Evolutionary conservation across 106 monocot species (phyloP).

Genomic region (Narthecium ossifragum): DNA sequence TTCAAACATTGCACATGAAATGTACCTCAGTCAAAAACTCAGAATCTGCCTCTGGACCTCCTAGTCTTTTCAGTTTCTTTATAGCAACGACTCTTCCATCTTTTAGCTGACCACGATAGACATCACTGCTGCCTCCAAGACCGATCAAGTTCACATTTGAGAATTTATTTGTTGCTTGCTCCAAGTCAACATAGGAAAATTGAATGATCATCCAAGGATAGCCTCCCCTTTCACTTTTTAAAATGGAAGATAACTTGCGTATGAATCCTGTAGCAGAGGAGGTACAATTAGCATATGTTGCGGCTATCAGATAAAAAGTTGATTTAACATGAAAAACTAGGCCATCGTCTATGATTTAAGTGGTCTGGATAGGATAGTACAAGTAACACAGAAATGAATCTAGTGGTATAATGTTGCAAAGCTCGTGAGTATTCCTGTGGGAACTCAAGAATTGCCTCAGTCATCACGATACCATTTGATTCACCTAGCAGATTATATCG

Average conservation of each 20-base stretch:
- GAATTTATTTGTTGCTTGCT: constrained; percentile 73
- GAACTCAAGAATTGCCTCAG: too few relatives aligned
- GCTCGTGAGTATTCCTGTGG: too few relatives aligned
- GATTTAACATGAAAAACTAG: too few relatives aligned
- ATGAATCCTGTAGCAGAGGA: constrained; percentile 32
- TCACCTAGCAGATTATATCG: too few relatives aligned
- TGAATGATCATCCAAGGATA: constrained; percentile 41
- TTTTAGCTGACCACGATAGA: constrained; percentile 62
- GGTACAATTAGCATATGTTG: neutral
- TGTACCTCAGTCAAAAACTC: constrained; percentile 75
- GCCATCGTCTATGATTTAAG: too few relatives aligned
- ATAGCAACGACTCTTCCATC: constrained; percentile 75
- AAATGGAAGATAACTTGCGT: constrained; percentile 19
- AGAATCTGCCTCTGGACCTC: constrained; percentile 37
- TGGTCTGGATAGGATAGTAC: too few relatives aligned
- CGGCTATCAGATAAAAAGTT: too few relatives aligned
- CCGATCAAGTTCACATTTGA: constrained; percentile 74
- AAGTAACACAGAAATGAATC: too few relatives aligned
- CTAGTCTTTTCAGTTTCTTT: constrained; percentile 55
- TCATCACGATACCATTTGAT: too few relatives aligned
- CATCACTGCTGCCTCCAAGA: constrained; percentile 75
- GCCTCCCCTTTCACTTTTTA: constrained; percentile 25
- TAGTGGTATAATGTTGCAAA: too few relatives aligned
- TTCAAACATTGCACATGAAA: too few relatives aligned
- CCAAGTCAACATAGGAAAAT: constrained; percentile 80